Evolutionary conservation across 2,329 filamentous ascomycete species (phyloP).

Genomic region (Colletotrichum eleusines): DNA sequence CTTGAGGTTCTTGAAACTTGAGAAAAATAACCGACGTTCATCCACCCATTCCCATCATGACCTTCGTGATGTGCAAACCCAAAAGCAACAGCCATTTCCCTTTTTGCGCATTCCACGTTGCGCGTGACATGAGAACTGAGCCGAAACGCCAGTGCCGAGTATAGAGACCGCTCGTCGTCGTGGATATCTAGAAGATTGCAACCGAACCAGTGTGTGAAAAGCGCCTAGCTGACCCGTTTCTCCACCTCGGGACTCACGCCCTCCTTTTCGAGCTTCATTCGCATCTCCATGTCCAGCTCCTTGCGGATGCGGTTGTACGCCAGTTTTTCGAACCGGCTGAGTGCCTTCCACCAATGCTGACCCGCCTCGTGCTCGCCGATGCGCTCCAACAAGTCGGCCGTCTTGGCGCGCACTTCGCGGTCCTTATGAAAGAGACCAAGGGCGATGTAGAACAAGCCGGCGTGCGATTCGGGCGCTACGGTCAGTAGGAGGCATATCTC

Average conservation of each 20-base stretch:
- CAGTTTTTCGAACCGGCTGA: slow-evolving; percentile 90
- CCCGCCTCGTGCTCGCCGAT: slow-evolving; percentile 90
- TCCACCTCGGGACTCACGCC: slow-evolving; percentile 56
- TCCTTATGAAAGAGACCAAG: slow-evolving; percentile 94
- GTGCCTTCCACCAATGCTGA: slow-evolving; percentile 88
- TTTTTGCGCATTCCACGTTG: not conserved
- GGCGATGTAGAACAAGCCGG: slow-evolving; percentile 90
- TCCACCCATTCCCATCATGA: slow-evolving; percentile 37
- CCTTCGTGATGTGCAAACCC: slow-evolving; percentile 28
- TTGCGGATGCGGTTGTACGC: slow-evolving; percentile 84
- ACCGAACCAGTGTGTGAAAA: slow-evolving; percentile 26
- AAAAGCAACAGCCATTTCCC: not conserved
- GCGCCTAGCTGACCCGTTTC: slow-evolving; percentile 61
- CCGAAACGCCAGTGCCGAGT: slow-evolving; percentile 23
- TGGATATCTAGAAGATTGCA: slow-evolving; percentile 31
- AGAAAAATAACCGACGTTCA: slow-evolving; percentile 36
- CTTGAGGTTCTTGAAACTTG: slow-evolving; percentile 38
- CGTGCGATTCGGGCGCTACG: slow-evolving; percentile 86
- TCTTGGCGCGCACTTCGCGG: slow-evolving; percentile 79
- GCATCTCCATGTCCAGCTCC: slow-evolving; percentile 68
- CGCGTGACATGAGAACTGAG: not conserved
- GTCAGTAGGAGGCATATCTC: slow-evolving; percentile 87
- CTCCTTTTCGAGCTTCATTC: slow-evolving; percentile 60
- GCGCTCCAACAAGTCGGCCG: slow-evolving; percentile 83
- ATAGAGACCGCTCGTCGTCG: slow-evolving; percentile 21